Evolutionary conservation across 176 grass and related monocot species (phyloP).

Genomic region (Phoenix dactylifera): DNA sequence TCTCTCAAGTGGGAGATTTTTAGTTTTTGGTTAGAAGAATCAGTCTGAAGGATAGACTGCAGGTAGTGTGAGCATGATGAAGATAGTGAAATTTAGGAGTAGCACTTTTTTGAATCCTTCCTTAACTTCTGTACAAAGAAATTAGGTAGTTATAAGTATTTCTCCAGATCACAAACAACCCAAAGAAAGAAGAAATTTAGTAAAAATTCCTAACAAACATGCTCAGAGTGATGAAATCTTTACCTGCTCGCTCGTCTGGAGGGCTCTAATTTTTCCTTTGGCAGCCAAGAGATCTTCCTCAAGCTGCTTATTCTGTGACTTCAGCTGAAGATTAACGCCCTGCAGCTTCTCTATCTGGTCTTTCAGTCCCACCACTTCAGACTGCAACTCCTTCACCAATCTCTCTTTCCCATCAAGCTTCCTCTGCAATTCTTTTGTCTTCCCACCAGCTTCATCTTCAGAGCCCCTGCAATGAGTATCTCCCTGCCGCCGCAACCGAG

Average conservation of each 20-base stretch:
- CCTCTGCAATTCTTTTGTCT: constrained; percentile 10
- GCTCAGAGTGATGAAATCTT: no score
- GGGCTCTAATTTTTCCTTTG: constrained; percentile 8
- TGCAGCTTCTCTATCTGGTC: constrained; percentile 46
- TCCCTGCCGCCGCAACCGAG: background rate
- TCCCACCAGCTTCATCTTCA: constrained; percentile 9
- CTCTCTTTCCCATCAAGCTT: constrained; percentile 30
- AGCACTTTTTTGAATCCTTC: no score
- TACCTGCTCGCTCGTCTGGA: constrained; percentile 30
- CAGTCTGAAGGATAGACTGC: no score
- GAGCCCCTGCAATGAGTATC: constrained; percentile 11
- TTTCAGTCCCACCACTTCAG: constrained; percentile 29
- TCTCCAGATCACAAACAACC: no score
- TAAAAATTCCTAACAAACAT: no score
- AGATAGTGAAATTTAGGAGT: no score
- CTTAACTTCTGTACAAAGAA: no score
- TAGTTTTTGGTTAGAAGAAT: no score
- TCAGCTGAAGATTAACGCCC: constrained; percentile 32
- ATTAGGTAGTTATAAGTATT: no score
- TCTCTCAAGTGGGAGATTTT: no score
- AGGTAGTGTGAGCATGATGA: no score
- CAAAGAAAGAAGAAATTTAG: no score
- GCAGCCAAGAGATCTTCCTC: constrained; percentile 22
- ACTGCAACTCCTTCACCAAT: constrained; percentile 21
- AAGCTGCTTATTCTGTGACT: constrained; percentile 25